Percentiles rank a stretch among this genome's conserved stretches.
phyloP scores from a whole-genome alignment of 192 early-diverging fungal species.

The Gigaspora rosea region DNA sequence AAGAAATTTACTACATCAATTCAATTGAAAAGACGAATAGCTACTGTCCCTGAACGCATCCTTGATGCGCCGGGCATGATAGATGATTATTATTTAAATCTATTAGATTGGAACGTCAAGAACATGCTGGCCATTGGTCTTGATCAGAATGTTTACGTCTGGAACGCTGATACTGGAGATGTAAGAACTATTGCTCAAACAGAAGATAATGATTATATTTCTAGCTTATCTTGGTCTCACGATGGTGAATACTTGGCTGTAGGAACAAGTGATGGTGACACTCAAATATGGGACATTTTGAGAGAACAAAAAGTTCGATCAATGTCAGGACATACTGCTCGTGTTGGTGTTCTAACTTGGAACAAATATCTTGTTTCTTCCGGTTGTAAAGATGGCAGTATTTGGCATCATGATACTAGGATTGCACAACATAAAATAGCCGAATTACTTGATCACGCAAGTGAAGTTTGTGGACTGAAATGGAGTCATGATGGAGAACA shows the following conservation, averaged over 20 bases:
- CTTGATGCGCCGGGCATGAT: slow-evolving; percentile 86
- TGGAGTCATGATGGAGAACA: slow-evolving; percentile 79
- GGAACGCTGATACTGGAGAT: slow-evolving; percentile 80
- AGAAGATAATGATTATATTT: slow-evolving; percentile 54
- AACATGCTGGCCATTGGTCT: slow-evolving; percentile 89
- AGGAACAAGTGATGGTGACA: slow-evolving; percentile 77
- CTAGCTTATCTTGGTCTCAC: slow-evolving; percentile 77
- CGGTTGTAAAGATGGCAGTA: slow-evolving; percentile 86
- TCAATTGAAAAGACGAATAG: slow-evolving; percentile 65
- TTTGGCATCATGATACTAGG: slow-evolving; percentile 96
- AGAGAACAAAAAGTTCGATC: slow-evolving; percentile 71
- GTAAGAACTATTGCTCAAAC: slow-evolving; percentile 42
- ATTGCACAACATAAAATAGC: slow-evolving; percentile 77
- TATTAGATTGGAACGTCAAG: slow-evolving; percentile 86
- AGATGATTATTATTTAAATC: slow-evolving; percentile 96
- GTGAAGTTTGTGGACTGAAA: slow-evolving; percentile 84
- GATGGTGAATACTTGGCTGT: slow-evolving; percentile 69
- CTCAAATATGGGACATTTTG: slow-evolving; percentile 91
- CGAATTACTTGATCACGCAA: slow-evolving; percentile 70
- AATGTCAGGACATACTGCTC: slow-evolving; percentile 77
- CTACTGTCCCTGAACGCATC: slow-evolving; percentile 77
- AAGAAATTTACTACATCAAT: slow-evolving; percentile 36
- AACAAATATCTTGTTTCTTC: slow-evolving; percentile 78
- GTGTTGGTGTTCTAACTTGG: slow-evolving; percentile 89
- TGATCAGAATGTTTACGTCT: slow-evolving; percentile 84